These are phyloP conservation scores for Noccaea caerulescens DNA, from an alignment of 345 rosid genomes.

Conservation along the genomic window DNA sequence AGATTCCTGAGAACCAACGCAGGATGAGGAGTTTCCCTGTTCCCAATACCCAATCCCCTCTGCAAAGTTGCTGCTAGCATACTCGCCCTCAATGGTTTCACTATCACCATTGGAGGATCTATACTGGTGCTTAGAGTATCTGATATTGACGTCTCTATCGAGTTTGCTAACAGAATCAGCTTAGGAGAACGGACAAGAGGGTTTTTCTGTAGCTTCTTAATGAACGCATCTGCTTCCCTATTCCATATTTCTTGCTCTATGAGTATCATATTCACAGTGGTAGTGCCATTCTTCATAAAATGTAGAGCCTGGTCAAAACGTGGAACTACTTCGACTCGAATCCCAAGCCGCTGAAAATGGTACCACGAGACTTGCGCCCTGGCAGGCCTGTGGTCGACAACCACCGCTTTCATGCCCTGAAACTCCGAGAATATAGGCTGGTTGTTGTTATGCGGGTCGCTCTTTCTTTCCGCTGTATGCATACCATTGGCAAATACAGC, in stretches of 20 bases:
- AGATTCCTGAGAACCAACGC: constrained; percentile 59
- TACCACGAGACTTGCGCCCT: constrained; percentile 79
- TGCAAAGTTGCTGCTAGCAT: constrained; percentile 83
- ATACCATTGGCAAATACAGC: constrained; percentile 68
- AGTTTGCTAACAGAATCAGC: constrained; percentile 66
- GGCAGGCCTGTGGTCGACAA: constrained; percentile 75
- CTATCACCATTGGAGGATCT: constrained; percentile 54
- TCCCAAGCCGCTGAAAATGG: constrained; percentile 80
- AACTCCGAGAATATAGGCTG: constrained; percentile 60
- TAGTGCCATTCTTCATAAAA: constrained; percentile 43
- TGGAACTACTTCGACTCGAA: constrained; percentile 64
- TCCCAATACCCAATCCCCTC: constrained; percentile 71
- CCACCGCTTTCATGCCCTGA: constrained; percentile 68
- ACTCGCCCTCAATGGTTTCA: constrained; percentile 87
- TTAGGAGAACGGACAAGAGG: constrained; percentile 49
- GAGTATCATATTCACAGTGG: constrained; percentile 58
- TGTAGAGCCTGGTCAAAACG: constrained; percentile 55
- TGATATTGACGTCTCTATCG: constrained; percentile 35
- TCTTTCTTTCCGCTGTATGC: constrained; percentile 48
- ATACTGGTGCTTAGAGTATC: constrained; percentile 34
- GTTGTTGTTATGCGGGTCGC: constrained; percentile 53
- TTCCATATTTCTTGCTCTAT: constrained; percentile 91
- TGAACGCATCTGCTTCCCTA: constrained; percentile 58
- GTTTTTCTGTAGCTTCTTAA: constrained; percentile 45
- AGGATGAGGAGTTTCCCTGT: constrained; percentile 59